phyloP scores from a whole-genome alignment of 148 eudicot genomes.

The Silene conica region DNA sequence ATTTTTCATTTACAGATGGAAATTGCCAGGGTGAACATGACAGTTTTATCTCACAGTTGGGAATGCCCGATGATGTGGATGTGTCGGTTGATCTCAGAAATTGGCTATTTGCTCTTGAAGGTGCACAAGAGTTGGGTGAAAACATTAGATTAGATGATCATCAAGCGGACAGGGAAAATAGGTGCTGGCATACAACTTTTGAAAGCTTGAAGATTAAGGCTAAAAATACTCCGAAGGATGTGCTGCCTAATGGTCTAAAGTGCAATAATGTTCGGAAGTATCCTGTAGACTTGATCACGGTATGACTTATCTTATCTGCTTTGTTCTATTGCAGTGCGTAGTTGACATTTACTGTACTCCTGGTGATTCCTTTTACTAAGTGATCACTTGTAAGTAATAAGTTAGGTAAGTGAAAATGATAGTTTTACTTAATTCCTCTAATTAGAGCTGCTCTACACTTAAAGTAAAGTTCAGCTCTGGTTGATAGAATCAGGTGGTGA shows the following conservation, averaged over 20 bases:
- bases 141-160: conserved; percentile 28
- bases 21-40: conserved; percentile 41
- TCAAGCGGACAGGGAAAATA: conserved; percentile 59
- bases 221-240: conserved; percentile 52
- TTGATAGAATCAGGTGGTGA: background rate
- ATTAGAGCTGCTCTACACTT: background rate
- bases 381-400: background rate
- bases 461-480: background rate
- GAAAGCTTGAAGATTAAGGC: conserved; percentile 57
- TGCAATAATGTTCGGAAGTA: conserved; percentile 35
- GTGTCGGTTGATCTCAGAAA: conserved; percentile 66
- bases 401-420: background rate
- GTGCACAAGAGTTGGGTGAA: conserved; percentile 56
- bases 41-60: conserved; percentile 50
- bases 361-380: conserved; percentile 8
- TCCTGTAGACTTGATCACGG: conserved; percentile 79
- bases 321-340: background rate
- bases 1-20: conserved; percentile 39
- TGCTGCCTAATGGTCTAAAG: conserved; percentile 29
- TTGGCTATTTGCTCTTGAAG: conserved; percentile 96
- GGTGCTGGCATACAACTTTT: conserved; percentile 90
- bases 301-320: conserved; percentile 30
- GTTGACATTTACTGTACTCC: background rate
- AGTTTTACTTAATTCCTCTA: background rate
- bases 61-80: conserved; percentile 86